Evolutionary conservation across 108 stramenopile species (phyloP).

Genomic region (Pseudonitzschia multistriata): DNA sequence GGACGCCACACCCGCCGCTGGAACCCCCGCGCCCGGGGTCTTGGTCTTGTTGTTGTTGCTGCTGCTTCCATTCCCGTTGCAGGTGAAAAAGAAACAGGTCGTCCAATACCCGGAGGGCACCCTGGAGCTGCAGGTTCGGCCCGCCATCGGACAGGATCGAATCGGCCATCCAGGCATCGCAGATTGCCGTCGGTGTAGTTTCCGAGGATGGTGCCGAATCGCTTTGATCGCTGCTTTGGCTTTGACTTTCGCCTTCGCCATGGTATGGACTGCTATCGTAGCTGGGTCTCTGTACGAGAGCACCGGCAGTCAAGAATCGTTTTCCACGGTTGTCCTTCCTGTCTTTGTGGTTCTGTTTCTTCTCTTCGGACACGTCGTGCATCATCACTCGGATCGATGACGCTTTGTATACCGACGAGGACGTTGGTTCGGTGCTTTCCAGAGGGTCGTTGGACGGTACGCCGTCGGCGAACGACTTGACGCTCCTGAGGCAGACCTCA

Average conservation of each 20-base stretch:
- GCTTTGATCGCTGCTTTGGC: not conserved
- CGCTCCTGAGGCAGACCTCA: slow-evolving; percentile 32
- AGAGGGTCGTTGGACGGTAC: not conserved
- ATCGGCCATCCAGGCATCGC: slow-evolving; percentile 49
- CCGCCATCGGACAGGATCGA: slow-evolving; percentile 29
- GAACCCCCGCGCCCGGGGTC: not conserved
- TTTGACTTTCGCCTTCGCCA: not conserved
- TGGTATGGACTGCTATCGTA: not conserved
- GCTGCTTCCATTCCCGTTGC: slow-evolving; percentile 4
- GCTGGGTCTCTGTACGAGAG: slow-evolving; percentile 28
- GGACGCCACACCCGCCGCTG: not conserved
- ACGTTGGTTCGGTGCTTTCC: too few relatives aligned
- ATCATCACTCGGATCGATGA: not conserved
- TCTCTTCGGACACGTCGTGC: not conserved
- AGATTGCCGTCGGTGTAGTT: not conserved
- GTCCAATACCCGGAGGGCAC: slow-evolving; percentile 31
- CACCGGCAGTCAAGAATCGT: slow-evolving; percentile 37
- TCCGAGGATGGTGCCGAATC: not conserved
- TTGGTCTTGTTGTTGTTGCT: not conserved
- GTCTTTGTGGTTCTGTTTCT: not conserved
- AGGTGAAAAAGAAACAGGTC: slow-evolving; percentile 31
- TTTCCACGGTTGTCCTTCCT: not conserved
- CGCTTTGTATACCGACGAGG: too few relatives aligned
- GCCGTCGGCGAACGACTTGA: slow-evolving; percentile 37
- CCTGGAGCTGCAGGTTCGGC: slow-evolving; percentile 38